phyloP scores from a whole-genome alignment of 176 grass and related monocot genomes.

The Dactylis glomerata region DNA sequence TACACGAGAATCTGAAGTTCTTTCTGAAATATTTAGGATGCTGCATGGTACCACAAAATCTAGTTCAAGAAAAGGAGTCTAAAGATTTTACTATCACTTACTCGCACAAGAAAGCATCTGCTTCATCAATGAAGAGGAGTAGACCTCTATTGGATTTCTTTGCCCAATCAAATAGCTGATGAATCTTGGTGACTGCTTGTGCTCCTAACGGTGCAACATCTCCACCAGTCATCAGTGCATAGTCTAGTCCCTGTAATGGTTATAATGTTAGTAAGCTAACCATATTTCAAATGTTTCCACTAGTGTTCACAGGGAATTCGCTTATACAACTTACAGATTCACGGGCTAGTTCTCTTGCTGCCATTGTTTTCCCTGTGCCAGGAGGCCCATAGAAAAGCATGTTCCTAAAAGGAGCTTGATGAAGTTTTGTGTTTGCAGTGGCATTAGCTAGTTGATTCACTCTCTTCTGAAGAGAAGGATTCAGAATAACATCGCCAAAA shows the following conservation, averaged over 20 bases:
- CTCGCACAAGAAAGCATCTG: conserved; percentile 98
- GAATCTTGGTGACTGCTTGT: conserved; percentile 98
- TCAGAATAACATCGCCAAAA: conserved; percentile 97
- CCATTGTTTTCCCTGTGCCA: conserved; percentile 98
- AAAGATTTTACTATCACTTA: conserved; percentile 54
- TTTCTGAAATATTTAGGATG: conserved; percentile 10
- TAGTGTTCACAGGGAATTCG: neutral
- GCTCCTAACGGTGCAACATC: conserved; percentile 95
- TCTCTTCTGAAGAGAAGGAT: conserved; percentile 92
- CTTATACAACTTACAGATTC: conserved; percentile 70
- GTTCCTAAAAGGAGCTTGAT: conserved; percentile 98
- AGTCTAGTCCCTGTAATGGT: conserved; percentile 74
- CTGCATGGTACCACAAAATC: neutral
- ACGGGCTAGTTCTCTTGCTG: conserved; percentile 76
- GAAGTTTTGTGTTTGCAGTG: conserved; percentile 90
- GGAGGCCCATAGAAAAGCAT: conserved; percentile 99
- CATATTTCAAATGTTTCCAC: conserved; percentile 5
- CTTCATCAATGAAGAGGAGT: conserved; percentile 96
- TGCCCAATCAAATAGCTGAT: conserved; percentile 97
- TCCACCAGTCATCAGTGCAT: conserved; percentile 98
- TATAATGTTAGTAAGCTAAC: conserved; percentile 3
- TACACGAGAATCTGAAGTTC: neutral
- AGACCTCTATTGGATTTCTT: conserved; percentile 96
- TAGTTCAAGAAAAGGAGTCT: conserved; percentile 15
- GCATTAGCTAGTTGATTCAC: conserved; percentile 86